Evolutionary conservation across 305 asterid genomes (phyloP), one percentile per base, ranked within the genome.

Genomic region (Fraxinus sp.): DNA sequence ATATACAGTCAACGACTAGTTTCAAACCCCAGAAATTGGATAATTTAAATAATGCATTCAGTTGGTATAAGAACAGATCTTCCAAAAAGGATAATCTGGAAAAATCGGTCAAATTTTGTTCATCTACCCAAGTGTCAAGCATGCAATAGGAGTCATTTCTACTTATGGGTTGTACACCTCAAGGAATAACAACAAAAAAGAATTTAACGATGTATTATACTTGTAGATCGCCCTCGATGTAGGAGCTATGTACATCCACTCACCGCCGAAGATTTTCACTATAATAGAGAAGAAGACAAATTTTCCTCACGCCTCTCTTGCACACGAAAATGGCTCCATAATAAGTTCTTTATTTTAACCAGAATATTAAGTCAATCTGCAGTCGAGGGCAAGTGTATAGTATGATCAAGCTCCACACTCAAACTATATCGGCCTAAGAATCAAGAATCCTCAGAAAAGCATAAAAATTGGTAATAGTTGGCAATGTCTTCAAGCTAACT

Each of bases 121-220:
- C 86, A 87, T 88, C 87, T 75, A 78, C 85, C 84, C 1, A 13
- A 49, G 59, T 49, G 14, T 43, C 86, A 90, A 83, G 91, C 87
- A 90, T 87, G 72, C 57, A 86, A 90, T 16, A 46, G 30, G 49
- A 11, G 6, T 33, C n/a, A 10, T n/a, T n/a, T 72, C 37, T 30
- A 3, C 26, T 32, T 46, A 11, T 14, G 1, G 39, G 26, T 32
- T n/a, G 1, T 46, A 8, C 43, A 32, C 43, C n/a, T 68, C 24
- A 74, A 74, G 68, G 71, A 76, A 73, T 79, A 16, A 22, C 77
- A 43, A 77, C 77, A 83, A 77, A 78, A 80, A 33, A 83, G 66
- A 80, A 43, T 71, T 84, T n/a, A 30, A 35, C 87, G 84, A 78
- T 49, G 81, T 83, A 85, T 70, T 62, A 18, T 81, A 83, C 85